Base-by-base conservation (phyloP, 1,284 basidiomycete species). In the Inonotus obliquus region DNA sequence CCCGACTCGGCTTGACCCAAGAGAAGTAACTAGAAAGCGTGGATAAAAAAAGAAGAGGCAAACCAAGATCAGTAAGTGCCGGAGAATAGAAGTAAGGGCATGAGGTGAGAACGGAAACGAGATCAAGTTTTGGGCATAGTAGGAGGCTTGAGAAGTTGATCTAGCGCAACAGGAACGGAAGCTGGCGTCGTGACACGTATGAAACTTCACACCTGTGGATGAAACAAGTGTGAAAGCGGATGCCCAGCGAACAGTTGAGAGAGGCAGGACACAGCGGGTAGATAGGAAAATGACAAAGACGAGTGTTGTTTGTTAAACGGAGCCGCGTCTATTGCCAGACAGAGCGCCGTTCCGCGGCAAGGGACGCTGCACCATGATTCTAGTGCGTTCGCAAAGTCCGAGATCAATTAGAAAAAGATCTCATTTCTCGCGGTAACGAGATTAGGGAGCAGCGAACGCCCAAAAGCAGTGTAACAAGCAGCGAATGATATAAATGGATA, bases 1-100 rank as follows among this genome's bases (percentile, higher is more conserved):
- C 89, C 90, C 29, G 87, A 90, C 76, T 92, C 89, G 51, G 90
- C 89, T 69, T 92, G 89, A 44, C 89, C 89, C 51, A 92, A 82
- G 57, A 92, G 80, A 19, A 92, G 76, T 47, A 92, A 76, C 89
- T 92, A 66, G 63, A 29, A 32, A 56, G 53, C 38, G 61, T 37
- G n/a, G n/a, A n/a, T n/a, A n/a, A n/a, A 35, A 57, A 11, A 32
- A 41, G n/a, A 13, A 9, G 38, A 2, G 11, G n/a, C 1, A 2
- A 39, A 2, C 38, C 11, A n/a, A 1, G 7, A 4, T 21, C 19
- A 44, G 41, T 17, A 14, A 44, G 17, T 19, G 41, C 32, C 32
- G 4, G 32, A 59, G 38, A n/a, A n/a, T n/a, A 41, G 54, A 32
- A 49, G 57, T 63, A 75, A 67, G 70, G 70, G 76, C 48, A 7